phyloP scores from a whole-genome alignment of 164 flowering plant genomes.

The Sedum album region DNA sequence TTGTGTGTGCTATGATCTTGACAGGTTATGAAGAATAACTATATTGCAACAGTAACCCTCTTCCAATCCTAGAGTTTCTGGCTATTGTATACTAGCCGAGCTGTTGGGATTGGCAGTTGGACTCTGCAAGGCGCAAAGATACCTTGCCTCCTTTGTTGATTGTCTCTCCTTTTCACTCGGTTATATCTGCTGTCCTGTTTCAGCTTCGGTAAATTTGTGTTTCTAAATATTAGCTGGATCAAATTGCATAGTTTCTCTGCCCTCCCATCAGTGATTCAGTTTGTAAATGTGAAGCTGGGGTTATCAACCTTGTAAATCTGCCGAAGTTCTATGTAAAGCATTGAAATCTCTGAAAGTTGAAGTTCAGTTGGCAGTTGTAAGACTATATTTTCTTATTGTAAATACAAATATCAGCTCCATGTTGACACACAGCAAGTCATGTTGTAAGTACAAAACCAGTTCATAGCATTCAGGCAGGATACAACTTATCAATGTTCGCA shows the following conservation, averaged over 20 bases:
- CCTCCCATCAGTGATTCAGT: background rate
- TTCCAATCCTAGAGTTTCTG: conserved; percentile 39
- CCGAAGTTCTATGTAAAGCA: background rate
- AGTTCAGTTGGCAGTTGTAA: background rate
- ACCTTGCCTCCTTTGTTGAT: background rate
- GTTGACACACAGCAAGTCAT: too few species aligned
- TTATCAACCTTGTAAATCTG: background rate
- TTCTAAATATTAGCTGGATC: background rate
- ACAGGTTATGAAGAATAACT: conserved; percentile 94
- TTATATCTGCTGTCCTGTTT: background rate
- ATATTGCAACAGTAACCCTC: conserved; percentile 87
- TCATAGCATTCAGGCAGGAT: too few species aligned
- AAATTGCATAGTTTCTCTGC: background rate
- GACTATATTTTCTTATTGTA: background rate
- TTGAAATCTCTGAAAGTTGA: background rate
- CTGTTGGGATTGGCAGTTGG: background rate
- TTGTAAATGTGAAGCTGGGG: background rate
- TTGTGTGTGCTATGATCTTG: conserved; percentile 8
- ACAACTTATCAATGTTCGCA: too few species aligned
- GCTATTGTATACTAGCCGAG: background rate
- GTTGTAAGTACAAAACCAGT: background rate
- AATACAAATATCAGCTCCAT: background rate
- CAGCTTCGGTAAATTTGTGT: background rate
- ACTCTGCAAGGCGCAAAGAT: background rate
- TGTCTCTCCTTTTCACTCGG: background rate